Evolutionary conservation across 1,139 yeast species (phyloP).

Genomic region (Hansenula lynferdii): DNA sequence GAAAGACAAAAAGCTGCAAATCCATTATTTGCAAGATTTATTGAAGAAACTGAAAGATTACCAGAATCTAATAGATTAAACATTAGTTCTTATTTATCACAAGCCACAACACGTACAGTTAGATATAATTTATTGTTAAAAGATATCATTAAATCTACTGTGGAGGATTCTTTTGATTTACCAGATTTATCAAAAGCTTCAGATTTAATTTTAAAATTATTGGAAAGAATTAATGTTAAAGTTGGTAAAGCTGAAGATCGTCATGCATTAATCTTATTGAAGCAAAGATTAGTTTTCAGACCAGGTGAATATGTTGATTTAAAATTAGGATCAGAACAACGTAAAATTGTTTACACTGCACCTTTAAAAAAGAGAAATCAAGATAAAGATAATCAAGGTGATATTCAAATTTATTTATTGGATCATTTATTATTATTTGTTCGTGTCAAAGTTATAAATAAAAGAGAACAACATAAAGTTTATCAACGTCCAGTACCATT

Average conservation of each 20-base stretch:
- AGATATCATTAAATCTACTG: conserved; percentile 80
- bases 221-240: conserved; percentile 79
- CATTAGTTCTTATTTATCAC: conserved; percentile 86
- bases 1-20: conserved; percentile 92
- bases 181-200: conserved; percentile 69
- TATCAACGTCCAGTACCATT: conserved; percentile 91
- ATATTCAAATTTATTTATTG: conserved; percentile 71
- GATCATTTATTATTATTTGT: conserved; percentile 88
- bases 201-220: conserved; percentile 68
- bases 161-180: conserved; percentile 56
- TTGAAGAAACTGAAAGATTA: conserved; percentile 85
- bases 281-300: conserved; percentile 65
- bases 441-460: conserved; percentile 80
- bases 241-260: conserved; percentile 95
- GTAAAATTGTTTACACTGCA: conserved; percentile 76
- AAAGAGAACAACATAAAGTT: conserved; percentile 88
- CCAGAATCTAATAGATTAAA: conserved; percentile 87
- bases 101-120: conserved; percentile 95
- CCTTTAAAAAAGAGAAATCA: conserved; percentile 71
- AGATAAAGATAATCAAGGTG: conserved; percentile 70
- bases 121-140: conserved; percentile 82
- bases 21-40: conserved; percentile 84
- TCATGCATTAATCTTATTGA: conserved; percentile 82
- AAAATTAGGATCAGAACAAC: conserved; percentile 74
- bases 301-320: conserved; percentile 88